Percentiles rank a stretch among this genome's conserved stretches.
Conservation (phyloP, 352 stramenopile genomes). For the Phytopythium chamaehyphon region DNA sequence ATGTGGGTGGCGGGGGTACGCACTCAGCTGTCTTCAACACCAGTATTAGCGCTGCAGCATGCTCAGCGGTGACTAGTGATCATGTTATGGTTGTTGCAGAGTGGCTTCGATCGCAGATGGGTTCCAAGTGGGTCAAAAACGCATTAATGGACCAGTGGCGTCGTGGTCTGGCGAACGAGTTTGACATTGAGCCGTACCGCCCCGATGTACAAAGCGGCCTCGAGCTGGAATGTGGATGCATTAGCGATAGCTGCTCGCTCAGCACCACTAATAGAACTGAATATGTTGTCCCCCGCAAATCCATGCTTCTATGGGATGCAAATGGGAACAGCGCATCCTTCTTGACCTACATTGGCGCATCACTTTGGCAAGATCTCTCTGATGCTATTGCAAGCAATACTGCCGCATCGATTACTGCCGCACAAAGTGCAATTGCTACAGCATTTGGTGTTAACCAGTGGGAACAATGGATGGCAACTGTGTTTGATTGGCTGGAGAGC, state of each 20-base stretch:
- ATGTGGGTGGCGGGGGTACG: slow-evolving; percentile 21
- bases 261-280: slow-evolving; percentile 24
- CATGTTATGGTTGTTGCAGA: slow-evolving; percentile 32
- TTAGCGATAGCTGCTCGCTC: slow-evolving; percentile 19
- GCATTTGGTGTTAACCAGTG: slow-evolving; percentile 24
- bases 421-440: slow-evolving; percentile 20
- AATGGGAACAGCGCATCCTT: slow-evolving; percentile 31
- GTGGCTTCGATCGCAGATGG: slow-evolving; percentile 27
- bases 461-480: slow-evolving; percentile 52
- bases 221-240: slow-evolving; percentile 46
- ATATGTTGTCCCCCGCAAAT: slow-evolving; percentile 42
- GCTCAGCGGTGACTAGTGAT: slow-evolving; percentile 14
- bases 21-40: slow-evolving; percentile 53
- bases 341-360: slow-evolving; percentile 29
- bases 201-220: slow-evolving; percentile 30
- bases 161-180: slow-evolving; percentile 24
- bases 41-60: slow-evolving; percentile 27
- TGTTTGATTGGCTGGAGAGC: slow-evolving; percentile 46
- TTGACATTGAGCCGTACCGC: slow-evolving; percentile 73
- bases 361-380: slow-evolving; percentile 35
- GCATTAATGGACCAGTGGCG: slow-evolving; percentile 64
- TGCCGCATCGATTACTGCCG: slow-evolving; percentile 3
- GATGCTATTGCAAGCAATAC: slow-evolving; percentile 14
- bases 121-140: slow-evolving; percentile 31
- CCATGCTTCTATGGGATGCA: slow-evolving; percentile 41